Evolutionary conservation across 1,139 yeast genomes (phyloP).

Genomic region (Taphrina deformans): DNA sequence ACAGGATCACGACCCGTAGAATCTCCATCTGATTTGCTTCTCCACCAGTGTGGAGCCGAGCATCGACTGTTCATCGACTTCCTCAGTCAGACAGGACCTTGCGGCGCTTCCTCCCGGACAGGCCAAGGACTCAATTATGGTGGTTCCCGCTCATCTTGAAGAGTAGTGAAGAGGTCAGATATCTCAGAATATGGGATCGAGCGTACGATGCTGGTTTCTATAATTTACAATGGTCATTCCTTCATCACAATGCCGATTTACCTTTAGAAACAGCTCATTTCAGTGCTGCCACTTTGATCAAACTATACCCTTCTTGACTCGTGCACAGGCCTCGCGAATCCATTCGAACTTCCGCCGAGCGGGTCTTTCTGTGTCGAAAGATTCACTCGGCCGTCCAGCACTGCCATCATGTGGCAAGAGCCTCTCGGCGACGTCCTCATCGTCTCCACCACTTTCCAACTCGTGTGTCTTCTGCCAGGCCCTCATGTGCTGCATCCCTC

Average conservation of each 20-base stretch:
- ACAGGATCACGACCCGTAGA: no score
- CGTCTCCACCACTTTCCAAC: background rate
- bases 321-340: background rate
- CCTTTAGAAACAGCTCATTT: no score
- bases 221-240: background rate
- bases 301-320: background rate
- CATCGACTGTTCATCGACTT: no score
- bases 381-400: background rate
- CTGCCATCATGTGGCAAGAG: background rate
- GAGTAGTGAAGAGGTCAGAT: background rate
- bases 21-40: no score
- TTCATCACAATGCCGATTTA: background rate
- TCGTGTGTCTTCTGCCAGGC: background rate
- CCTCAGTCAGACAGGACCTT: no score
- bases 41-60: no score
- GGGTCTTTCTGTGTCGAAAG: background rate
- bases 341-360: background rate
- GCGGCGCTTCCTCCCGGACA: no score
- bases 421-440: background rate
- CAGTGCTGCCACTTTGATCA: no score
- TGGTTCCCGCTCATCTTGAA: no score
- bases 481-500: background rate
- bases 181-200: background rate
- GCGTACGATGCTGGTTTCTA: background rate
- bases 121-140: no score